Base-by-base conservation (phyloP, 495 filamentous ascomycete species). In the Penicillium mononematosum region DNA sequence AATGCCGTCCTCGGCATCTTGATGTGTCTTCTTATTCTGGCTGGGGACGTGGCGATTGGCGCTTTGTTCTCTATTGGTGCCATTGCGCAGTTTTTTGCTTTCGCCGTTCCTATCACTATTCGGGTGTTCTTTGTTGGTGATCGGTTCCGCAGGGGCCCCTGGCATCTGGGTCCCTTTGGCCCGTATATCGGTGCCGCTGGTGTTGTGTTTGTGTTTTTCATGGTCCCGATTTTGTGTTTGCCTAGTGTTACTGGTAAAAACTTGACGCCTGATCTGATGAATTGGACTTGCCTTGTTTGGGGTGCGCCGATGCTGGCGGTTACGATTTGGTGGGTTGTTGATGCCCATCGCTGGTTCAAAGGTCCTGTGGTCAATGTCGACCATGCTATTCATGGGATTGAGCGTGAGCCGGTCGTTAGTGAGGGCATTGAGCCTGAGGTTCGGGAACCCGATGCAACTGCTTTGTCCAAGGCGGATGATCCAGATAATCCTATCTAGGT, bases 21-120 rank as follows among this genome's bases (percentile, higher is more conserved):
- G 4, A 77, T 89, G 62, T 78, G 85, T 27, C 74, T 90, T 6
- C 76, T 92, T 10, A 85, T 91, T 56, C 85, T 92, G 52, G 88
- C 80, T 5, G 88, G 88, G 38, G 50, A 68, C 0, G 66, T 84
- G 10, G 87, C 88, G 4, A 86, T 88, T 61, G 86, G 85, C 9
- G 88, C 88, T 7, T 75, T 92, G 20, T 92, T 92, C 77, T 85
- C 81, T 43, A 89, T 92, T 59, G 88, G 86, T 9, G 88, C 86
- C 17, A 87, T 90, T 50, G 87, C 85, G 0, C 85, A 87, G 12
- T 90, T 87, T 62, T 78, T 88, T 52, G 88, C 88, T 17, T 92
- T 92, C 67, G 83, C 83, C 2, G 85, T 85, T 34, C 88, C 88
- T 20, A 90, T 92, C 65, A 83, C 83, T 66, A 89, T 91, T 62